Percentiles rank a stretch among this genome's conserved stretches.
Conservation (phyloP, 73 alveolate genomes). For the Loxodes magnus region DNA sequence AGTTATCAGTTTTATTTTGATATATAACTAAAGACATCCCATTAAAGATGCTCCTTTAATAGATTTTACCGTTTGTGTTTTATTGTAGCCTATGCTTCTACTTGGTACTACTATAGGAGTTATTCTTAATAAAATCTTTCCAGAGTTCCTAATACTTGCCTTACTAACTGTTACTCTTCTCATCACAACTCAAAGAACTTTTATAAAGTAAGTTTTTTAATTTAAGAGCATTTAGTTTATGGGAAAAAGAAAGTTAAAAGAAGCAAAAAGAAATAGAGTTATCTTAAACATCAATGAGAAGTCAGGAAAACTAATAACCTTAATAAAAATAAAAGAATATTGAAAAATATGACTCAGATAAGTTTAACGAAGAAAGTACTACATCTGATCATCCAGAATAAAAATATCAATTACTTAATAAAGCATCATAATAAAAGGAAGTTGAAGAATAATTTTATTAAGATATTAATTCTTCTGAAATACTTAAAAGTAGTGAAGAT, state of each 20-base stretch:
- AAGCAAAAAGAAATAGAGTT: constrained; percentile 7
- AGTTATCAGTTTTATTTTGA: constrained; percentile 12
- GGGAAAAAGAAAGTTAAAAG: constrained; percentile 1
- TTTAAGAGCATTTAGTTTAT: too few species aligned
- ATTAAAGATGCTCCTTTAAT: not conserved
- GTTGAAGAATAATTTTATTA: too few species aligned
- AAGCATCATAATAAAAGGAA: too few species aligned
- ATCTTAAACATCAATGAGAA: not conserved
- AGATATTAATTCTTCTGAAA: too few species aligned
- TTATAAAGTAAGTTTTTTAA: too few species aligned
- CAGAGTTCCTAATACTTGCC: not conserved
- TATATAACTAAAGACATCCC: constrained; percentile 7
- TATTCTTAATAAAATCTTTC: constrained; percentile 9
- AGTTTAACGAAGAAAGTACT: too few species aligned
- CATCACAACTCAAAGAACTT: constrained; percentile 9
- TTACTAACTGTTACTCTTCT: not conserved
- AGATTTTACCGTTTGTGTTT: constrained; percentile 7
- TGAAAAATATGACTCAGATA: too few species aligned
- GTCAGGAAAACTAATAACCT: not conserved
- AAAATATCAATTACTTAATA: too few species aligned
- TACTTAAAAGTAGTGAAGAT: too few species aligned
- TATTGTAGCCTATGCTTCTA: constrained; percentile 3
- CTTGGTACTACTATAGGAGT: constrained; percentile 19
- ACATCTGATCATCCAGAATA: too few species aligned
- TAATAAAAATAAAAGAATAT: not conserved